These are phyloP conservation scores for Papiliotrema fonsecae DNA, from an alignment of 1,284 basidiomycete genomes.

Conservation along the genomic window DNA sequence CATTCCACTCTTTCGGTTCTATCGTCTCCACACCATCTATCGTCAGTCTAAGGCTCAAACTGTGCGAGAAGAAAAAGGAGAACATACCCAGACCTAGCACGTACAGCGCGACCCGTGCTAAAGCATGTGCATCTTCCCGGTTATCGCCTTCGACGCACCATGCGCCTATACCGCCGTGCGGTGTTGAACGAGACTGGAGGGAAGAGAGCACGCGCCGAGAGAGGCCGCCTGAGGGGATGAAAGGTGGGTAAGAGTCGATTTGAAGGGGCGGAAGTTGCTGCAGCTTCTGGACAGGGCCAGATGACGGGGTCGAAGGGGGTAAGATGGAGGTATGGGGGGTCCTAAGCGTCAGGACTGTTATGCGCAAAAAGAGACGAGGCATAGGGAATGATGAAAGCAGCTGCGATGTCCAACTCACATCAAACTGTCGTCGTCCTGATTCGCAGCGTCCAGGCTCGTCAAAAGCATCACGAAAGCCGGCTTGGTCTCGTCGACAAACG, in stretches of 20 bases:
- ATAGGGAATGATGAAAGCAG: slow-evolving; percentile 37
- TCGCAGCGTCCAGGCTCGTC: slow-evolving; percentile 66
- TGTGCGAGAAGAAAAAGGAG: no score
- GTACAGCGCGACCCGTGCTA: slow-evolving; percentile 57
- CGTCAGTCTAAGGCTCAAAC: background rate
- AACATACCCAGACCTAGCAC: slow-evolving; percentile 47
- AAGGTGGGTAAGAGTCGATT: slow-evolving; percentile 28
- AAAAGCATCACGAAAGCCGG: slow-evolving; percentile 54
- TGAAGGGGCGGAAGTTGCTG: background rate
- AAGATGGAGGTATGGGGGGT: slow-evolving; percentile 42
- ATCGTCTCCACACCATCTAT: slow-evolving; percentile 17
- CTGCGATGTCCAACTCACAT: slow-evolving; percentile 52
- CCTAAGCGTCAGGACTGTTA: slow-evolving; percentile 51
- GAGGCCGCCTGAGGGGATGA: slow-evolving; percentile 66
- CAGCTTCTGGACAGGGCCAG: slow-evolving; percentile 33
- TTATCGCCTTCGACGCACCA: slow-evolving; percentile 75
- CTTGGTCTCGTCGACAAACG: slow-evolving; percentile 50
- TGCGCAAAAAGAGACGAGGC: background rate
- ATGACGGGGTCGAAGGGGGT: slow-evolving; percentile 44
- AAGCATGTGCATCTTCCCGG: slow-evolving; percentile 60
- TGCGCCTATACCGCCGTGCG: slow-evolving; percentile 46
- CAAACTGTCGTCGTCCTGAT: slow-evolving; percentile 70
- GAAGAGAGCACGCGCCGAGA: slow-evolving; percentile 57
- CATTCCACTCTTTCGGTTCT: slow-evolving; percentile 40
- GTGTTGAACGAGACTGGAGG: slow-evolving; percentile 2